Evolutionary conservation across 768 basidiomycete species (phyloP).

Genomic region (Rhizopogon vinicolor): DNA sequence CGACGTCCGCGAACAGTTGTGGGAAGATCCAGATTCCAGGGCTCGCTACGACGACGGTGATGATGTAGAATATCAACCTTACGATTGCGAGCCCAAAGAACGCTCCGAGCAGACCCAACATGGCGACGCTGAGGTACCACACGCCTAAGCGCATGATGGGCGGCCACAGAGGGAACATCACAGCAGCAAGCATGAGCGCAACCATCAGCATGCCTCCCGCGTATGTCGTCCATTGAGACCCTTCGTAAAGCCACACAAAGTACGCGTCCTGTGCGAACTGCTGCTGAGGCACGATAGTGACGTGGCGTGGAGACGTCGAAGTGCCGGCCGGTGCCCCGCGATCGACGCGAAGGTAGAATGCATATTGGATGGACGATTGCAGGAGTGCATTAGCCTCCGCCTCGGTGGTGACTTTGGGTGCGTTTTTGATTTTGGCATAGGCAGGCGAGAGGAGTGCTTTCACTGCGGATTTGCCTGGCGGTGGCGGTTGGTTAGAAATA

Average conservation of each 20-base stretch:
- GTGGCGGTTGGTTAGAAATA: background rate
- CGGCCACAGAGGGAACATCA: conserved; percentile 99
- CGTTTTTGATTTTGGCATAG: conserved; percentile 84
- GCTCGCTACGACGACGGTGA: conserved; percentile 79
- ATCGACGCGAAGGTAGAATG: conserved; percentile 92
- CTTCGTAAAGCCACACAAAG: conserved; percentile 97
- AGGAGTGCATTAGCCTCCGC: conserved; percentile 69
- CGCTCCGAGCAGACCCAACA: conserved; percentile 82
- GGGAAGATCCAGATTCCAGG: conserved; percentile 99
- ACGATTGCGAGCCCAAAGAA: conserved; percentile 91
- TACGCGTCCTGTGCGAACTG: conserved; percentile 75
- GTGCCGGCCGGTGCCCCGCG: conserved; percentile 51
- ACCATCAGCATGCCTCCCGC: conserved; percentile 91
- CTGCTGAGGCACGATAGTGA: conserved; percentile 70
- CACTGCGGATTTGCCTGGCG: conserved; percentile 83
- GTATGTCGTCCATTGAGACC: conserved; percentile 90
- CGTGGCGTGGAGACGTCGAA: conserved; percentile 70
- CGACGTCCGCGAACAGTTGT: conserved; percentile 95
- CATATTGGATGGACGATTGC: conserved; percentile 66
- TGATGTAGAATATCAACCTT: conserved; percentile 88
- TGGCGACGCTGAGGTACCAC: conserved; percentile 89
- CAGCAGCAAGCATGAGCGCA: conserved; percentile 87
- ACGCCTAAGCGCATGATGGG: conserved; percentile 88
- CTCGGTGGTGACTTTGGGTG: conserved; percentile 69
- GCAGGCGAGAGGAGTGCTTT: conserved; percentile 90